Evolutionary conservation across 1,284 basidiomycete species (phyloP), one percentile per base, ranked within the genome.

Genomic region (Trametes sp.): DNA sequence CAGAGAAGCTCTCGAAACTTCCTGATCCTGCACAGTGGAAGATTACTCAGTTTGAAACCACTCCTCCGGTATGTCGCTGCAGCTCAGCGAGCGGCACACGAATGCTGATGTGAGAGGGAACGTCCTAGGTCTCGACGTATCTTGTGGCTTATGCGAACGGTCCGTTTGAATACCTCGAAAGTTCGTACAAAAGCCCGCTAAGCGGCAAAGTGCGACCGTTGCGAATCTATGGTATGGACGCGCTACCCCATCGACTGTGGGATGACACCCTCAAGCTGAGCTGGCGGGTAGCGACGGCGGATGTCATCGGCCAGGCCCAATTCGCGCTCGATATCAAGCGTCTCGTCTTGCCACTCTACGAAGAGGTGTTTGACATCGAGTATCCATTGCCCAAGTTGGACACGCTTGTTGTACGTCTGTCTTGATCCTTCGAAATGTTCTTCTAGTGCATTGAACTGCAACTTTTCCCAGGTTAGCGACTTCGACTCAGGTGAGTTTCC

Each of bases 381-480:
- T 98, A 92, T 76, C 95, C 96, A 24, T 82, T 98, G 51, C 95
- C 96, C n/a, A 98, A 98, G 80, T 83, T 97, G 51, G 95, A 98
- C 74, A 96, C 95, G 1, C 82, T 96, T 13, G 87, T 92, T 61
- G 89, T 89, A 48, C 21, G 44, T 28, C 19, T 11, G 29, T 5
- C n/a, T 14, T 9, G 6, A 4, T 31, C 19, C 10, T 21, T 5
- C 3, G 11, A 10, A 4, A 4, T 10, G 7, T 9, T 1, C 14
- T 4, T 5, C n/a, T 1, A 8, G n/a, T 45, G n/a, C n/a, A 2
- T 33, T 24, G 8, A 19, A 41, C 4, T 36, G 7, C 14, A 1
- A 14, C 11, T 0, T 5, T 38, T 2, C 21, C 19, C 59, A 89
- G 84, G 93, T 86, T 7, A 87, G 86, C 63, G 94, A 97, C 76